phyloP scores from a whole-genome alignment of 2,329 filamentous ascomycete species.

The Claviceps purpurea region DNA sequence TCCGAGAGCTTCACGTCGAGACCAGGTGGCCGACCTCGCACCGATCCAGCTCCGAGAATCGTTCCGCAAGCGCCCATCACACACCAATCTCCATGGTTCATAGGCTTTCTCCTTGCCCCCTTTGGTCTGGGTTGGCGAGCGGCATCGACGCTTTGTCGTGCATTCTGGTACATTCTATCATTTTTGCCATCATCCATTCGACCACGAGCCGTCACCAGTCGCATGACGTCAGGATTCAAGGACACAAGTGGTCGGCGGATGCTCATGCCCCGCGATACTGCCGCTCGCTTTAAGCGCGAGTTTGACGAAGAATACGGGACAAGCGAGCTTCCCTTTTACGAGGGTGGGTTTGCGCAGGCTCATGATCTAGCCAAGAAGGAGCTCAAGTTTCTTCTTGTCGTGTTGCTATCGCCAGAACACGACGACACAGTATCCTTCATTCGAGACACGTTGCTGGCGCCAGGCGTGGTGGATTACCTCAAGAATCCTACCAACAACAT shows the following conservation, averaged over 20 bases:
- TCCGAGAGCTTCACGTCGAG: conserved; percentile 11
- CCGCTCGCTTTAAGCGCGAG: conserved; percentile 76
- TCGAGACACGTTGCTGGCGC: conserved; percentile 64
- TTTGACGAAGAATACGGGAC: conserved; percentile 88
- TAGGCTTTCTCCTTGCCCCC: conserved; percentile 68
- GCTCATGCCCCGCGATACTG: conserved; percentile 74
- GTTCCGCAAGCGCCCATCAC: conserved; percentile 61
- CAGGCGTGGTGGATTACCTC: conserved; percentile 61
- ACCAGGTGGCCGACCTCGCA: conserved; percentile 17
- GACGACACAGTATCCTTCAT: conserved; percentile 80
- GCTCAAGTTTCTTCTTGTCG: conserved; percentile 78
- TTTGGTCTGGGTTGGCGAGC: conserved; percentile 66
- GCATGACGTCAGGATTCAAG: conserved; percentile 35
- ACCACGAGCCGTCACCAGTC: conserved; percentile 40
- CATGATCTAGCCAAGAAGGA: conserved; percentile 83
- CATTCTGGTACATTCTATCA: conserved; percentile 65
- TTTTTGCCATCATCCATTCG: conserved; percentile 59
- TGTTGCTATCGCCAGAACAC: conserved; percentile 84
- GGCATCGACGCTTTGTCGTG: conserved; percentile 53
- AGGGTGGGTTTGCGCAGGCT: conserved; percentile 83
- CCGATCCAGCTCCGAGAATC: conserved; percentile 68
- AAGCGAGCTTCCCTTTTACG: conserved; percentile 61
- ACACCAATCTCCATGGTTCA: conserved; percentile 58
- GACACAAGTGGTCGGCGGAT: conserved; percentile 59
- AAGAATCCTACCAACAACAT: conserved; percentile 65